These are phyloP conservation scores for Iris macrosiphon DNA, from an alignment of 106 monocot genomes.

Conservation along the genomic window DNA sequence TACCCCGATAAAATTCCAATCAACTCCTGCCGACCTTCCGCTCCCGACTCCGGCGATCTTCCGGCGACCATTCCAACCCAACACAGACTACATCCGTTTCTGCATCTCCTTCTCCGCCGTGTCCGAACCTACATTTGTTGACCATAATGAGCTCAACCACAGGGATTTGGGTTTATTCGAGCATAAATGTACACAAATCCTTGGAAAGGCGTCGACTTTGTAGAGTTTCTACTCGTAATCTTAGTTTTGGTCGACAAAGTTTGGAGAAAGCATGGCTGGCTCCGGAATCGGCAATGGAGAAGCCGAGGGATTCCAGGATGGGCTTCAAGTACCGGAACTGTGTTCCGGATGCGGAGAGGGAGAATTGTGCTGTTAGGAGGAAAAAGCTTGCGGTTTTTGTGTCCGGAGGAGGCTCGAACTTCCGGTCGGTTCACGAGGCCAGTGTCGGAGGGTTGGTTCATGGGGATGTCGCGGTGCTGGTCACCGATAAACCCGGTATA, in stretches of 20 bases:
- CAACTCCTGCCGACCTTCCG: no score
- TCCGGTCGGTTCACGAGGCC: conserved; percentile 43
- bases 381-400: conserved; percentile 77
- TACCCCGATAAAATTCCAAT: no score
- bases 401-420: conserved; percentile 84
- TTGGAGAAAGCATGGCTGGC: background rate
- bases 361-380: conserved; percentile 8
- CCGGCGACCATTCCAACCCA: no score
- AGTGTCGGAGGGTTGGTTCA: conserved; percentile 16
- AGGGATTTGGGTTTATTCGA: no score
- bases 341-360: background rate
- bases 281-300: background rate
- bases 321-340: conserved; percentile 1
- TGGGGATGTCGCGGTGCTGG: conserved; percentile 55
- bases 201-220: no score
- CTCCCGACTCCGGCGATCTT: no score
- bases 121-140: no score
- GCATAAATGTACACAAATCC: no score
- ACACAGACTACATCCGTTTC: no score
- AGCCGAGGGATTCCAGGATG: background rate
- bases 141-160: no score
- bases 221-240: no score
- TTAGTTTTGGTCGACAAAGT: background rate
- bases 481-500: conserved; percentile 57
- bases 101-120: no score